Evolutionary conservation across 1,284 basidiomycete species (phyloP), one percentile per base, ranked within the genome.

Genomic region (Rhodotorula mucilaginosa): DNA sequence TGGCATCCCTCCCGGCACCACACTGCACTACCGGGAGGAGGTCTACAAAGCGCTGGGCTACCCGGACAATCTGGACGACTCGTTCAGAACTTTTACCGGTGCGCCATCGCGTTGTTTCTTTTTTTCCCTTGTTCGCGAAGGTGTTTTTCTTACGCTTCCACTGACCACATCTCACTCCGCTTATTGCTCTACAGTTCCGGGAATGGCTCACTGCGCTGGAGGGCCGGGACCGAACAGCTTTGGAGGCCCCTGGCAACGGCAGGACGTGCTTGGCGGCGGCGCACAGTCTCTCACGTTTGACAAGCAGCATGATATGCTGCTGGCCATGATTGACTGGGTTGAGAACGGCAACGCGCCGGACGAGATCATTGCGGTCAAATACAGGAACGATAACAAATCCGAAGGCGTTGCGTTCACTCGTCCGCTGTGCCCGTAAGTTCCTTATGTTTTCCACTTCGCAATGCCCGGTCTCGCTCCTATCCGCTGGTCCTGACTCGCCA

Each of bases 261-360:
- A 66, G 16, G 46, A 61, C 44, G 61, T 61, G 5, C 26, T 58
- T 26, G 64, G 64, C 18, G 70, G 67, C 44, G 21, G 23, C 2
- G 29, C 39, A 1, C 44, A 52, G n/a, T 58, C 61, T 3, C 2
- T 29, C 54, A 7, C 2, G 2, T 72, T 69, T 23, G 69, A 76
- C 59, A 16, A n/a, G n/a, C 13, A 73, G 57, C 68, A 76, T 66
- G 73, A 76, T 63, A 67, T 69, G 59, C 19, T 75, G 31, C 62
- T 67, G 47, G 62, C 75, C 21, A 39, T 73, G n/a, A 63, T 74
- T 21, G 66, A 72, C n/a, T 76, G 75, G 75, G 59, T 67, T 21
- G 75, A 76, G 61, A 68, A 74, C 15, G 75, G 71, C 44, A 54
- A 54, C 26, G 70, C 69, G 10, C 75, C 75, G 7, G 56, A 70